Conservation (phyloP, 1,284 basidiomycete genomes). For the Ganoderma multipileum region DNA sequence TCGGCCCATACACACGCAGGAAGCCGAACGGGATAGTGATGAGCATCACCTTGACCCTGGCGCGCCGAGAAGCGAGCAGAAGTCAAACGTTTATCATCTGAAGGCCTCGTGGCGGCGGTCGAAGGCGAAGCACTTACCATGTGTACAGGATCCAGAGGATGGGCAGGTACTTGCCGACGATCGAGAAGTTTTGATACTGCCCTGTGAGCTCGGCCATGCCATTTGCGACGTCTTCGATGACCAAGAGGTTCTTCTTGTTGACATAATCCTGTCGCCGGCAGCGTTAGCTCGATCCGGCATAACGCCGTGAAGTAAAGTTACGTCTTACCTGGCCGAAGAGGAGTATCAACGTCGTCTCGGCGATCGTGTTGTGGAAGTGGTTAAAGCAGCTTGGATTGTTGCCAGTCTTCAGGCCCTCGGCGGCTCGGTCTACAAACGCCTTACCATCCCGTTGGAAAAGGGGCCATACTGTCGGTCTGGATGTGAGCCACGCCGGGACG, state of each 20-base stretch:
- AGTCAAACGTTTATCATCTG: slow-evolving; percentile 22
- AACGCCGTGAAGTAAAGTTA: neutral
- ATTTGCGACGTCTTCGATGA: slow-evolving; percentile 41
- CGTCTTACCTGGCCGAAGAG: slow-evolving; percentile 41
- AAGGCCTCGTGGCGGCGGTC: neutral
- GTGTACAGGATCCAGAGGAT: slow-evolving; percentile 39
- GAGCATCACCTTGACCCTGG: slow-evolving; percentile 35
- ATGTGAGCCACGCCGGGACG: neutral
- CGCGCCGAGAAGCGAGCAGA: neutral
- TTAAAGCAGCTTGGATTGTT: slow-evolving; percentile 28
- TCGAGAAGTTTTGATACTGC: slow-evolving; percentile 39
- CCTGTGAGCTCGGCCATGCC: slow-evolving; percentile 44
- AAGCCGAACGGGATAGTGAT: slow-evolving; percentile 34
- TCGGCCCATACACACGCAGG: slow-evolving; percentile 30
- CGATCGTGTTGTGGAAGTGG: slow-evolving; percentile 33
- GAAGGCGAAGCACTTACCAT: slow-evolving; percentile 31
- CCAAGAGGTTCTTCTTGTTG: slow-evolving; percentile 34
- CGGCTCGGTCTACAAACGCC: slow-evolving; percentile 26
- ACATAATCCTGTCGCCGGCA: slow-evolving; percentile 35
- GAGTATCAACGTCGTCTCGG: slow-evolving; percentile 41
- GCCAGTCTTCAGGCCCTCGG: slow-evolving; percentile 19
- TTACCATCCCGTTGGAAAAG: slow-evolving; percentile 32
- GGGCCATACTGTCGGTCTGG: slow-evolving; percentile 27
- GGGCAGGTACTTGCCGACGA: slow-evolving; percentile 36
- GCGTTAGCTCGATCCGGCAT: neutral